These are phyloP conservation scores for Magnaporthales sp. DNA, from an alignment of 2,329 filamentous ascomycete species.

Conservation along the genomic window DNA sequence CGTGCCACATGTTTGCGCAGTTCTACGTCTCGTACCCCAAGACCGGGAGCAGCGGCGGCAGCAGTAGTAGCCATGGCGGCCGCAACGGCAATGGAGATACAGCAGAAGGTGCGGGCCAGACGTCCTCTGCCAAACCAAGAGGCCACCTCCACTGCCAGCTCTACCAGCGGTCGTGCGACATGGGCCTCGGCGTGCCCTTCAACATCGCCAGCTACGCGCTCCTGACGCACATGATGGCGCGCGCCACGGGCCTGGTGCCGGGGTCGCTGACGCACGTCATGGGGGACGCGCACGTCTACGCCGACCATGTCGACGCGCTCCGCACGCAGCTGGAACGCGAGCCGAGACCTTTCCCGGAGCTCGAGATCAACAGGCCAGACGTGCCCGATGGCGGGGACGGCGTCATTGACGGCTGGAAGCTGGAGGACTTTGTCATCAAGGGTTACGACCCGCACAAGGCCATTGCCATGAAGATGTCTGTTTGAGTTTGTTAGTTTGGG, in stretches of 20 bases:
- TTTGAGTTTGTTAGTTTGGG: constrained; percentile 32
- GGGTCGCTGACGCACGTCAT: constrained; percentile 90
- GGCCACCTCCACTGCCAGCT: constrained; percentile 79
- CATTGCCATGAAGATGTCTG: constrained; percentile 99
- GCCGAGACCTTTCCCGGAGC: constrained; percentile 69
- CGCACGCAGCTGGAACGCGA: constrained; percentile 71
- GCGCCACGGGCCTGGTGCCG: constrained; percentile 74
- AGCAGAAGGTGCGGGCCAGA: constrained; percentile 11
- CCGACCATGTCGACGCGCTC: constrained; percentile 85
- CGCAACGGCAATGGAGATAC: constrained; percentile 12
- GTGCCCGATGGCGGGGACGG: constrained; percentile 53
- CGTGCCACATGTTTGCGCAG: constrained; percentile 96
- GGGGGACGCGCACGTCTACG: constrained; percentile 96
- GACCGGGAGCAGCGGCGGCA: constrained; percentile 5
- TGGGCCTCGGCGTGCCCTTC: constrained; percentile 95
- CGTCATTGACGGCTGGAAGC: constrained; percentile 82
- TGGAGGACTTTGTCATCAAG: constrained; percentile 78
- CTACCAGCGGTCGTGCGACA: constrained; percentile 92
- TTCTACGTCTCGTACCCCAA: constrained; percentile 78
- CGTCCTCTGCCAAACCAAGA: constrained; percentile 30
- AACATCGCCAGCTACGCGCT: constrained; percentile 95
- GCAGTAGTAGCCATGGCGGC: no score
- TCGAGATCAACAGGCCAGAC: constrained; percentile 54
- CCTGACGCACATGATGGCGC: constrained; percentile 89
- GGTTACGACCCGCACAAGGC: constrained; percentile 86